Evolutionary conservation across 2,329 filamentous ascomycete genomes (phyloP).

Genomic region (Byssothecium circinans): DNA sequence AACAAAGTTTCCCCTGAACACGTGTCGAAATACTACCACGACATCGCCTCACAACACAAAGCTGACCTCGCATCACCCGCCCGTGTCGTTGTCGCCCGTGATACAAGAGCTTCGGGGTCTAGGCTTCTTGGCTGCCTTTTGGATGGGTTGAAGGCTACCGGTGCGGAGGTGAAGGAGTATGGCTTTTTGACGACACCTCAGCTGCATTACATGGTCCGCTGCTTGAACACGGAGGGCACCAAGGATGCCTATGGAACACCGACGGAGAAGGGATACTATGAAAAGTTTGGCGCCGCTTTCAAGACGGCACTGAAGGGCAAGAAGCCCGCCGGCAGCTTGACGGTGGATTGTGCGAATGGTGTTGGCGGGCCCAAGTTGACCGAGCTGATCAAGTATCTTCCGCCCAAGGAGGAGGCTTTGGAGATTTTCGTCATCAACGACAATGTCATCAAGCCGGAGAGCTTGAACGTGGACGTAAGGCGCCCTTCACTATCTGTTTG

Average conservation of each 20-base stretch:
- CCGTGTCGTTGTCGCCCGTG: constrained; percentile 84
- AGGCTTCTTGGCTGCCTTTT: constrained; percentile 77
- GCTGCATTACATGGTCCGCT: constrained; percentile 93
- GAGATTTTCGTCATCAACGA: constrained; percentile 90
- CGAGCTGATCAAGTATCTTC: constrained; percentile 82
- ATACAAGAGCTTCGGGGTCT: constrained; percentile 90
- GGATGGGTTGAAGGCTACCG: constrained; percentile 75
- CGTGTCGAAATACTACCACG: constrained; percentile 74
- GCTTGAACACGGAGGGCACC: constrained; percentile 88
- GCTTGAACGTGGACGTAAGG: constrained; percentile 81
- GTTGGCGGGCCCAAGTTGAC: constrained; percentile 89
- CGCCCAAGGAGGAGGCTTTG: constrained; percentile 65
- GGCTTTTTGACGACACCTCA: constrained; percentile 96
- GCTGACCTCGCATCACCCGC: constrained; percentile 70
- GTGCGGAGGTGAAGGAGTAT: constrained; percentile 76
- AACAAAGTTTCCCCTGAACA: constrained; percentile 77
- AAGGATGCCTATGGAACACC: constrained; percentile 84
- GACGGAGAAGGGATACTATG: constrained; percentile 90
- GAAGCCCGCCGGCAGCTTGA: constrained; percentile 68
- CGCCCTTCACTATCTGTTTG: neutral
- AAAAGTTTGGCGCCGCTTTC: constrained; percentile 86
- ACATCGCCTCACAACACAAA: constrained; percentile 60
- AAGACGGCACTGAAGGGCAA: constrained; percentile 78
- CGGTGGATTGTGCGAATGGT: constrained; percentile 94
- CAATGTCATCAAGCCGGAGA: constrained; percentile 85